A percentile compares a stretch with the other conserved stretches of the same genome.
phyloP scores from a whole-genome alignment of 1,139 yeast genomes.

The Kazachstania sp. region DNA sequence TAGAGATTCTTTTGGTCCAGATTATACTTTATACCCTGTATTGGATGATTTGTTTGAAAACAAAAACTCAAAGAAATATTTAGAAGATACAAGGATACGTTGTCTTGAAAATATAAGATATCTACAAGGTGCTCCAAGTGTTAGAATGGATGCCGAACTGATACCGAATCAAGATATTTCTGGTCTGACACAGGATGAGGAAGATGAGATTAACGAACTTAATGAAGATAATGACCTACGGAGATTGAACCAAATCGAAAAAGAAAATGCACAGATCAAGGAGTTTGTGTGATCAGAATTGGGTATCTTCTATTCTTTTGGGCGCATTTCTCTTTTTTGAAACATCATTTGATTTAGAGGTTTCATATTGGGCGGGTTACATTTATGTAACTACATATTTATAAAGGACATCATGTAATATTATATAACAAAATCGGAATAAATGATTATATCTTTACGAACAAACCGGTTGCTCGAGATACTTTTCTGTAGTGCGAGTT shows the following conservation, averaged over 20 bases:
- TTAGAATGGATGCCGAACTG: slow-evolving; percentile 71
- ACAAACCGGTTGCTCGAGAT: no score
- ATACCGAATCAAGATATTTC: slow-evolving; percentile 74
- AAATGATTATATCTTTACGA: no score
- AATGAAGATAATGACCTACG: slow-evolving; percentile 35
- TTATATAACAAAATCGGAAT: no score
- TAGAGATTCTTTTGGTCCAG: slow-evolving; percentile 87
- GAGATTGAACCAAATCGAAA: slow-evolving; percentile 34
- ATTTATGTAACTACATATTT: no score
- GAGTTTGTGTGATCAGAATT: slow-evolving; percentile 20
- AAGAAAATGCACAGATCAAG: slow-evolving; percentile 33
- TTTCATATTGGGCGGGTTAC: no score
- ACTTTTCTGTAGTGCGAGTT: no score
- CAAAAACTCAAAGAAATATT: slow-evolving; percentile 72
- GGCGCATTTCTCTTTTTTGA: no score
- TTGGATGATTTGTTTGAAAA: slow-evolving; percentile 84
- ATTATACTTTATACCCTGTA: slow-evolving; percentile 80
- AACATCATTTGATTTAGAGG: no score
- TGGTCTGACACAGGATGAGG: slow-evolving; percentile 40
- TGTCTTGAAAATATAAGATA: slow-evolving; percentile 76
- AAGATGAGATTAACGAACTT: slow-evolving; percentile 46
- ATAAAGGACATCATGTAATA: no score
- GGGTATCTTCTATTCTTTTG: no score
- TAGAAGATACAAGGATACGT: slow-evolving; percentile 70
- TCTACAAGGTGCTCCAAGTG: slow-evolving; percentile 88